Evolutionary conservation across 495 filamentous ascomycete genomes (phyloP), one percentile per base, ranked within the genome.

Genomic region (Penicillium lagena): DNA sequence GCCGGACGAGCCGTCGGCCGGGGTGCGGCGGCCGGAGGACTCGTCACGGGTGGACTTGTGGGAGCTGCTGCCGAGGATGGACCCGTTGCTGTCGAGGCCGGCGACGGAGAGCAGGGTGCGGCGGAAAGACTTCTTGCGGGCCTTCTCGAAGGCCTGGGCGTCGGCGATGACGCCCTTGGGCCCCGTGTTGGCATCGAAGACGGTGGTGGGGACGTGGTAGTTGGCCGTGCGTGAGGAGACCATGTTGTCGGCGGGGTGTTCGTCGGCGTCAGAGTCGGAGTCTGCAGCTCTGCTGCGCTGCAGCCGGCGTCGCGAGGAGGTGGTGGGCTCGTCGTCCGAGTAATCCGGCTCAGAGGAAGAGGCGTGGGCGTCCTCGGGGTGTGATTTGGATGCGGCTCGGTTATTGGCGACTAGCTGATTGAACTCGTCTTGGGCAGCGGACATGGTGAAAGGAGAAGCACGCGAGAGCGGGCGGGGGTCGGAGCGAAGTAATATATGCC

Each of bases 91-190:
- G 38, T 69, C 58, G 28, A 63, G 42, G 37, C 60, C 51, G 28
- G 68, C 59, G 35, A 55, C 59, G 46, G 54, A 57, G 35, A 71
- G 64, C 27, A 78, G 57, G 12, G 75, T 77, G 36, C 59, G 56
- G 29, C 75, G 73, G 60, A 77, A 75, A 39, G 78, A 85, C 50
- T 68, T 73, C 52, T 83, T 85, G 40, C 81, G 81, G 9, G 90
- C 89, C 42, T 82, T 79, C 65, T 96, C 90, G 58, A 90, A 97
- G 42, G 87, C 83, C 49, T 87, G 80, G 17, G 93, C 93, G 59
- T 98, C 93, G 51, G 94, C 90, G 49, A 98, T 96, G 63, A 98
- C 93, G 52, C 93, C 93, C 70, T 97, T 97, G 43, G 96, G 94
- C 22, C 93, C 93, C n/a, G 94, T 94, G 55, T 93, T 87, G 49